A percentile compares a stretch with the other conserved stretches of the same genome.
Conservation (phyloP, 2,329 filamentous ascomycete species). For the Ophiocordyceps camponoti-leonardi region DNA sequence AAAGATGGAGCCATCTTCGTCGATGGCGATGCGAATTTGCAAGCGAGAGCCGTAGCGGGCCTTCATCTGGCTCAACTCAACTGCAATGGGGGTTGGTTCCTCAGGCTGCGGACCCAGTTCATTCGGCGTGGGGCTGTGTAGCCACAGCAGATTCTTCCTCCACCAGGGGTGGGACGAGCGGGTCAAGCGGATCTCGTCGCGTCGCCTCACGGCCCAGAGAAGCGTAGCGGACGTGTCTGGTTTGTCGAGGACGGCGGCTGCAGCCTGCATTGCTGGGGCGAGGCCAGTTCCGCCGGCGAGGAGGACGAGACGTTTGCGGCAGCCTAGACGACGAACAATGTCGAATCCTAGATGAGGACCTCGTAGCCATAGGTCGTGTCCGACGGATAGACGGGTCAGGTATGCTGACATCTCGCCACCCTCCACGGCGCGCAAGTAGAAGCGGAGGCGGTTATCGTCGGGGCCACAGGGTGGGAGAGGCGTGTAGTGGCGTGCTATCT, state of each 20-base stretch:
- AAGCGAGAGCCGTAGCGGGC: constrained; percentile 35
- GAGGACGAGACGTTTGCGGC: constrained; percentile 45
- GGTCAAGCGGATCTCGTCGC: constrained; percentile 28
- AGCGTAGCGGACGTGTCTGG: constrained; percentile 33
- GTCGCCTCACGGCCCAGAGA: constrained; percentile 61
- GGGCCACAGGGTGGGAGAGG: constrained; percentile 46
- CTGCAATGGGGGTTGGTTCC: constrained; percentile 32
- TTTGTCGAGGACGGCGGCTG: constrained; percentile 38
- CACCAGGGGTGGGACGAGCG: constrained; percentile 4
- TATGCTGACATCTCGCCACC: constrained; percentile 79
- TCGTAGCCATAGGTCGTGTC: constrained; percentile 53
- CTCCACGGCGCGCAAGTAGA: constrained; percentile 63
- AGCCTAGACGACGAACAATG: constrained; percentile 17
- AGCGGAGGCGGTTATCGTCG: constrained; percentile 28
- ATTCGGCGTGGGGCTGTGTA: constrained; percentile 4
- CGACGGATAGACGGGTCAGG: constrained; percentile 45
- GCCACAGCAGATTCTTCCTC: constrained; percentile 8
- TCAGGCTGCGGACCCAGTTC: constrained; percentile 8
- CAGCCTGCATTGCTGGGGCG: constrained; percentile 73
- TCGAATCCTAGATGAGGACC: constrained; percentile 61
- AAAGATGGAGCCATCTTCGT: constrained; percentile 60
- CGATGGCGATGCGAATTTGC: constrained; percentile 59
- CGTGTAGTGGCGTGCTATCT: constrained; percentile 85
- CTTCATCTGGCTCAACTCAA: constrained; percentile 47
- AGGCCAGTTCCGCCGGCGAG: constrained; percentile 87